A percentile compares a stretch with the other conserved stretches of the same genome.
Evolutionary conservation across 148 eudicot genomes (phyloP).

Genomic region (Tetragonia tetragonoides): DNA sequence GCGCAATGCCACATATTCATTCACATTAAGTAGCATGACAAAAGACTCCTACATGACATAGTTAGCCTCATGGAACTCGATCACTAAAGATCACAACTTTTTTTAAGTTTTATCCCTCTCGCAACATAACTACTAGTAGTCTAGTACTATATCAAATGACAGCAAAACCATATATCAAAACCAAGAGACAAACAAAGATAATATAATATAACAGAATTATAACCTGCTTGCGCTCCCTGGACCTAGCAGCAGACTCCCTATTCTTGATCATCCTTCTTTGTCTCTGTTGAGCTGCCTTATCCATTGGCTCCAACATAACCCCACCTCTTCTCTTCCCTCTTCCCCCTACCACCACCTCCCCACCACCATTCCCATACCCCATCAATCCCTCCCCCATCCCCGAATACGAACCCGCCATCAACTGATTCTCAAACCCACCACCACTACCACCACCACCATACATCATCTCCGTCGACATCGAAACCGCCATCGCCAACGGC

Average conservation of each 20-base stretch:
- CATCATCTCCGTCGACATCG: background rate
- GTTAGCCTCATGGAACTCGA: no score
- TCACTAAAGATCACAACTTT: no score
- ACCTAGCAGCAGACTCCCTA: constrained; percentile 87
- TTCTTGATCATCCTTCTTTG: constrained; percentile 95
- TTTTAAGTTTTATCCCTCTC: no score
- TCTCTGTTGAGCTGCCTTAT: constrained; percentile 77
- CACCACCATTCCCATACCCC: constrained; percentile 36
- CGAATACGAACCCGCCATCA: constrained; percentile 23
- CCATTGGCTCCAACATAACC: constrained; percentile 51
- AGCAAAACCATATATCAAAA: background rate
- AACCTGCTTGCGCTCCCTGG: constrained; percentile 94
- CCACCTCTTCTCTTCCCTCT: constrained; percentile 58
- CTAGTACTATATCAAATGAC: background rate
- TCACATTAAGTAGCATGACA: no score
- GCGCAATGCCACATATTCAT: no score
- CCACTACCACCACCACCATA: constrained; percentile 25
- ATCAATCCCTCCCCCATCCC: constrained; percentile 20
- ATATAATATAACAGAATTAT: background rate
- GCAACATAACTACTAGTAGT: no score
- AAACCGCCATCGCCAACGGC: constrained; percentile 8
- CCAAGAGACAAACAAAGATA: background rate
- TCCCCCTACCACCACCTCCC: constrained; percentile 36
- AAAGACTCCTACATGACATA: no score
- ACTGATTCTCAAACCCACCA: constrained; percentile 35